Evolutionary conservation across 2,329 filamentous ascomycete species (phyloP), one percentile per base, ranked within the genome.

Genomic region (Aspergillus awamori): DNA sequence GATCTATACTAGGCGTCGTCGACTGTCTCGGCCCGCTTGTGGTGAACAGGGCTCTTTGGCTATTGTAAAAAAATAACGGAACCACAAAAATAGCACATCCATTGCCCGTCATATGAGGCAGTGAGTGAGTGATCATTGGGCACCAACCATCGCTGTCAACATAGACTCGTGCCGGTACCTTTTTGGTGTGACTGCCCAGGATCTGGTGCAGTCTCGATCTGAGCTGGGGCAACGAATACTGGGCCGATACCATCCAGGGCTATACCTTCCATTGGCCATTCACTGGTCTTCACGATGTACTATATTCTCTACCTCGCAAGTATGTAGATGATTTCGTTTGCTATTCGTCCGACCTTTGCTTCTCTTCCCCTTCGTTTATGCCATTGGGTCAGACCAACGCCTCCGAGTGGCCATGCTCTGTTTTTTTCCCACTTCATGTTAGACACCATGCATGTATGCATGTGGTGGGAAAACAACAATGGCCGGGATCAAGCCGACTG

Each of bases 231-330:
- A 68, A 60, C 67, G 60, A 68, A 63, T 68, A 74, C 65, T 68
- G 61, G 62, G 58, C 64, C 67, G 67, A 61, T 63, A 62, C 63
- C 62, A 47, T 59, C 45, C 59, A 59, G 60, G 63, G 33, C 66
- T 61, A 63, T 66, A 60, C 63, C 41, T 58, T 54, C 58, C 20
- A 68, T 69, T 69, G 66, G 67, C 41, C 60, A 55, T 48, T 47
- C 56, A 51, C 58, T 24, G 61, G 52, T 61, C 54, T 48, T 63
- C 66, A 69, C 69, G 63, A 80, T 80, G 78, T 80, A 79, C 70
- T 82, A 82, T 74, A 80, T 82, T 64, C 87, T 90, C 71, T 91
- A 91, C 75, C 82, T 90, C 67, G 86, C 89, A 75, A 90, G 88
- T 90, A 88, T 86, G 88, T 89, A 69, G 53, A 69, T 63, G 58